Conservation (phyloP, 306 rosid species). For the Trifolium repens region DNA sequence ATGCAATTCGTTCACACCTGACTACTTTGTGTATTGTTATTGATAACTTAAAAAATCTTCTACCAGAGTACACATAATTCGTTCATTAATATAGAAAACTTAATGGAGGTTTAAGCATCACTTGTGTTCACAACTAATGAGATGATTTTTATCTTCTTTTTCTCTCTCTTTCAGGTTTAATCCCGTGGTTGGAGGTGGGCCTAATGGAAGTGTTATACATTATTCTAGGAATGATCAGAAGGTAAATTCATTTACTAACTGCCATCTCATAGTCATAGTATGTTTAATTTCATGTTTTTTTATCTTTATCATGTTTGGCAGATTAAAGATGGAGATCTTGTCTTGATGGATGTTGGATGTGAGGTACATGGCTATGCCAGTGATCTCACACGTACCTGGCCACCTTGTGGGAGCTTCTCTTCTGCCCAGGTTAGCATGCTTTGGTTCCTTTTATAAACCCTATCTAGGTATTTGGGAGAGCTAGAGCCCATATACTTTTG, state of each 20-base stretch:
- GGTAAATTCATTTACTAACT: constrained; percentile 54
- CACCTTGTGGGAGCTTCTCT: constrained; percentile 88
- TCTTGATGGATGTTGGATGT: constrained; percentile 96
- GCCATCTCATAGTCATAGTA: constrained; percentile 27
- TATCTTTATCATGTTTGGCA: constrained; percentile 50
- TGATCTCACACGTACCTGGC: constrained; percentile 98
- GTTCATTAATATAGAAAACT: constrained; percentile 30
- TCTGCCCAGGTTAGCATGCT: constrained; percentile 67
- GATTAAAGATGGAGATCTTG: constrained; percentile 89
- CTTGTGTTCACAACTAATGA: constrained; percentile 14
- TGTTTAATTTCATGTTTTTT: constrained; percentile 28
- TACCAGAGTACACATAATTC: constrained; percentile 23
- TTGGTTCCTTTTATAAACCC: constrained; percentile 29
- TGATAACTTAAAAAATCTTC: constrained; percentile 20
- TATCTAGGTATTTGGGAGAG: constrained; percentile 20
- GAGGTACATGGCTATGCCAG: constrained; percentile 90
- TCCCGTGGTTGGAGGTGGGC: constrained; percentile 98
- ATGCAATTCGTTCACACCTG: constrained; percentile 17
- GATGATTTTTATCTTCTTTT: constrained; percentile 32
- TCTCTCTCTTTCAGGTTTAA: constrained; percentile 62
- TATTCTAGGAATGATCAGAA: constrained; percentile 90
- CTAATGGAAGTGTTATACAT: constrained; percentile 86
- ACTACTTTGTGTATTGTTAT: constrained; percentile 14
- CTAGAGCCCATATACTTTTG: neutral
- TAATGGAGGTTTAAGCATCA: constrained; percentile 20